These are phyloP conservation scores for Ogataea sp. DNA, from an alignment of 805 yeast genomes.

Conservation along the genomic window DNA sequence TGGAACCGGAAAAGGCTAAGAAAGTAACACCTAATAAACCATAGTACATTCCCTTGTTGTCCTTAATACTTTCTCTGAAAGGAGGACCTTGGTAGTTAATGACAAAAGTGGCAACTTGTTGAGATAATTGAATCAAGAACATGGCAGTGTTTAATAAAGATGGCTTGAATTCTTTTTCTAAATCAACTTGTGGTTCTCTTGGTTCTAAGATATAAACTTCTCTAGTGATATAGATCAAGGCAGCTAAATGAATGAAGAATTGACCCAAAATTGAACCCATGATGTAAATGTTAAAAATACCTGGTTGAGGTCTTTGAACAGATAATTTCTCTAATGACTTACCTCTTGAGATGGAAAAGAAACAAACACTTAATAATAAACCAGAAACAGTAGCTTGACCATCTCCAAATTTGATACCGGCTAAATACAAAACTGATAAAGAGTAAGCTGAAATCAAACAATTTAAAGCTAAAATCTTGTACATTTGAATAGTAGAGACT, in stretches of 20 bases:
- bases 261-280: slow-evolving; percentile 98
- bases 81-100: slow-evolving; percentile 97
- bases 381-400: slow-evolving; percentile 98
- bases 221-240: slow-evolving; percentile 73
- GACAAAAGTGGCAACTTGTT: slow-evolving; percentile 95
- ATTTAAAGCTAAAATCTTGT: slow-evolving; percentile 92
- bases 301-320: slow-evolving; percentile 93
- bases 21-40: slow-evolving; percentile 89
- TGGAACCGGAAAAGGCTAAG: slow-evolving; percentile 83
- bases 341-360: slow-evolving; percentile 91
- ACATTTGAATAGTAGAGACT: slow-evolving; percentile 97
- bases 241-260: slow-evolving; percentile 82
- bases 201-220: slow-evolving; percentile 89
- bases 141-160: slow-evolving; percentile 93
- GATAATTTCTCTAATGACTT: slow-evolving; percentile 83
- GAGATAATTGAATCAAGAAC: slow-evolving; percentile 88
- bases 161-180: slow-evolving; percentile 83
- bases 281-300: slow-evolving; percentile 88
- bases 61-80: slow-evolving; percentile 82
- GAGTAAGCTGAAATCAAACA: slow-evolving; percentile 97
- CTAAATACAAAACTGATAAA: slow-evolving; percentile 83
- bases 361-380: slow-evolving; percentile 82
- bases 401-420: slow-evolving; percentile 98
- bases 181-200: slow-evolving; percentile 80
- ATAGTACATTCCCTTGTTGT: slow-evolving; percentile 94